Evolutionary conservation across 2,329 filamentous ascomycete genomes (phyloP).

Genomic region (Pseudogymnoascus sp.): DNA sequence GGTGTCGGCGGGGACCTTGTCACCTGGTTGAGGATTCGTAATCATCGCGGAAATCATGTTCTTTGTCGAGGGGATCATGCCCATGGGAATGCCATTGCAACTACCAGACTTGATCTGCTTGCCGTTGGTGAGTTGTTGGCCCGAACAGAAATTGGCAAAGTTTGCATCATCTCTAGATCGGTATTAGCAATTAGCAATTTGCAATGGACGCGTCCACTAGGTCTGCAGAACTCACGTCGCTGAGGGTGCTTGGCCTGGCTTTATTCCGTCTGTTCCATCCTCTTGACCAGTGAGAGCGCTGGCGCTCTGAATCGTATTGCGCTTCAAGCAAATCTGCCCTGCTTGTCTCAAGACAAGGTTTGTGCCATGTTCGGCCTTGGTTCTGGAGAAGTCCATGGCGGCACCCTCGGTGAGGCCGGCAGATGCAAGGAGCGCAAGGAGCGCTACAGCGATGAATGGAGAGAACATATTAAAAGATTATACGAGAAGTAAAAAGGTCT

Average conservation of each 20-base stretch:
- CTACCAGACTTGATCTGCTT: constrained; percentile 40
- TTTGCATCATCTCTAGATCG: constrained; percentile 35
- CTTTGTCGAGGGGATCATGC: constrained; percentile 38
- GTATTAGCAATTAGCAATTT: background rate
- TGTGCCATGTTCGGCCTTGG: background rate
- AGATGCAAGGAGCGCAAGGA: background rate
- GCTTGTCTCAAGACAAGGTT: background rate
- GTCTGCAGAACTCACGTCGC: constrained; percentile 30
- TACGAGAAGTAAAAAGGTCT: background rate
- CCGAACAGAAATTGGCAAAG: constrained; percentile 52
- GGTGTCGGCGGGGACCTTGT: constrained; percentile 31
- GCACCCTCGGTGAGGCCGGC: background rate
- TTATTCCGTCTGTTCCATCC: background rate
- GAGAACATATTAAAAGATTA: background rate
- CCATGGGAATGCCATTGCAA: constrained; percentile 46
- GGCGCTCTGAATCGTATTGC: background rate
- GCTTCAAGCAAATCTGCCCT: background rate
- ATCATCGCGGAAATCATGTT: constrained; percentile 50
- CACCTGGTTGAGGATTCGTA: constrained; percentile 34
- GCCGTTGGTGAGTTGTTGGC: constrained; percentile 46
- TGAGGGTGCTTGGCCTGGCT: constrained; percentile 32
- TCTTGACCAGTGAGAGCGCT: background rate
- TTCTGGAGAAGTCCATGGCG: background rate
- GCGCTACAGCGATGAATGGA: background rate
- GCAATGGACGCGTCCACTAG: no score